Evolutionary conservation across 345 rosid species (phyloP), one percentile per base, ranked within the genome.

Genomic region (Populus tremula): DNA sequence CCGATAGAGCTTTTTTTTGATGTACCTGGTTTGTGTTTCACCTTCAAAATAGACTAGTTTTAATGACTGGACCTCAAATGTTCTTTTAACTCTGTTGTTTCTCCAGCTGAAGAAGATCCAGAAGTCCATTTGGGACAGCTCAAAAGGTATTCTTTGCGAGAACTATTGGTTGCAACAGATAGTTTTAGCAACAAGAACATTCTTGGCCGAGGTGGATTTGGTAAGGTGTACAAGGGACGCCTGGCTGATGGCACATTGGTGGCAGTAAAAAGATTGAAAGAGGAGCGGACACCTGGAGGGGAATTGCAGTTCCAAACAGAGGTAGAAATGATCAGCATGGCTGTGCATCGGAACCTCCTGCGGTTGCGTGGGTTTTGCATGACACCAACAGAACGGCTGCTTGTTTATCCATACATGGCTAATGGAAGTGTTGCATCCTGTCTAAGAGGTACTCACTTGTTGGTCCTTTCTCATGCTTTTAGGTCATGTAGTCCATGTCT

Each of bases 381-480:
- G 80, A 79, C 85, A 47, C 85, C 82, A 8, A 82, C 85, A 2
- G 85, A 82, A 75, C 76, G 85, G 41, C 76, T 82, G 74, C 85
- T 82, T 56, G 85, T 82, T 27, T 82, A 82, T 59, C 85, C 85
- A 23, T 82, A 78, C 82, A 82, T 82, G 85, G 79, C 79, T 63
- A 82, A 82, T 71, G 85, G 85, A 68, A 75, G 85, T 50, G 82
- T 82, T 27, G 85, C 85, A 61, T 82, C 85, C 47, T 82, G 85
- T 47, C 72, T 82, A 39, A 71, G 85, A 79, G 85, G 85, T 82
- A 75, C 14, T 68, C 27, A 63, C 21, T 62, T 71, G 16, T 49
- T 63, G 8, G 18, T 47, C 47, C 63, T 61, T 67, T 68, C 25
- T 17, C 43, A 39, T 53, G 65, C 16, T 27, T 23, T 33, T 39